These are phyloP conservation scores for Astragalus glycyphyllos DNA, from an alignment of 306 rosid species.

Conservation along the genomic window DNA sequence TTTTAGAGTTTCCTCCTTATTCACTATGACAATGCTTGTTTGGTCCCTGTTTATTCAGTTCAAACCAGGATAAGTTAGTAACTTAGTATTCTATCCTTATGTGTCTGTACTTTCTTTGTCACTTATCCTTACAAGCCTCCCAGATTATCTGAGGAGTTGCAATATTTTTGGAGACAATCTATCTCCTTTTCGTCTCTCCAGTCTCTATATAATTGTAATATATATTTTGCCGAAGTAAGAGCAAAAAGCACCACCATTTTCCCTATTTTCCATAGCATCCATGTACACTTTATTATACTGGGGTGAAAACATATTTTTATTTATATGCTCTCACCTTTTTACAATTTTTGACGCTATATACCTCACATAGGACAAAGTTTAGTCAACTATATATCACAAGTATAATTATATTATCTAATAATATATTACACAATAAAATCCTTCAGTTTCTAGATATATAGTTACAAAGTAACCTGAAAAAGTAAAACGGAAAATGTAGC, in stretches of 20 bases:
- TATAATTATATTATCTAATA: constrained; percentile 1
- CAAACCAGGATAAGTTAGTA: not conserved
- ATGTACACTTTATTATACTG: not conserved
- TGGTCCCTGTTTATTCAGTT: constrained; percentile 4
- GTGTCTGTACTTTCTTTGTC: not conserved
- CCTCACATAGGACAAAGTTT: constrained; percentile 34
- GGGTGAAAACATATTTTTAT: not conserved
- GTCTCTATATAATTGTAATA: not conserved
- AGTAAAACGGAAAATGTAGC: constrained; percentile 96
- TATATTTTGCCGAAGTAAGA: not conserved
- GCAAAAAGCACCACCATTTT: not conserved
- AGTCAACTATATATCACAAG: constrained; percentile 4
- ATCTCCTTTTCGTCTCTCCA: not conserved
- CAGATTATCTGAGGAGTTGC: not conserved
- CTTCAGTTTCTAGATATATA: constrained; percentile 25
- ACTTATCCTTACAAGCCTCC: constrained; percentile 7
- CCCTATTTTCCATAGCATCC: not conserved
- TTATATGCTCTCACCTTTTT: not conserved
- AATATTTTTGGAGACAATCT: not conserved
- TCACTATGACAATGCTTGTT: constrained; percentile 23
- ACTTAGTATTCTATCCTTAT: not conserved
- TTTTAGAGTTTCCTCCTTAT: constrained; percentile 31
- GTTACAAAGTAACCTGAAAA: constrained; percentile 73
- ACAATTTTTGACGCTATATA: constrained; percentile 13
- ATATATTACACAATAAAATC: constrained; percentile 20